A percentile compares a stretch with the other conserved stretches of the same genome.
These are phyloP conservation scores for Cicer chorassanicum DNA, from an alignment of 306 rosid species.

Conservation along the genomic window DNA sequence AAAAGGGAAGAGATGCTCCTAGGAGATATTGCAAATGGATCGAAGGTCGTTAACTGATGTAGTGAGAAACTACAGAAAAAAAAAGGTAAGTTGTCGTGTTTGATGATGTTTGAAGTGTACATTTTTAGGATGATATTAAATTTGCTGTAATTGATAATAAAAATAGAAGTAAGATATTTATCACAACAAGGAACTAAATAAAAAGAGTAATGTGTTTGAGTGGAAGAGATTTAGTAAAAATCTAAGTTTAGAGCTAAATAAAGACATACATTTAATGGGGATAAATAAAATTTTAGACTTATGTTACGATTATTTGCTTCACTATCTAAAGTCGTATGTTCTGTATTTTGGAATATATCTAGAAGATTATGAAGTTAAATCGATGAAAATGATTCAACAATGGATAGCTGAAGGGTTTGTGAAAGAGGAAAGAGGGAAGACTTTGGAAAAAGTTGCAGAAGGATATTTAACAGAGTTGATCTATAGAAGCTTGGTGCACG, in stretches of 20 bases:
- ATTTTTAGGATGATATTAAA: no score
- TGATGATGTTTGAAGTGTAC: no score
- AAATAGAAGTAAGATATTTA: neutral
- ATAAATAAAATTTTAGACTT: neutral
- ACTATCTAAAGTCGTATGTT: neutral
- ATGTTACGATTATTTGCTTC: neutral
- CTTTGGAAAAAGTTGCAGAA: constrained; percentile 23
- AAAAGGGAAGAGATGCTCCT: neutral
- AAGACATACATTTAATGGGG: neutral
- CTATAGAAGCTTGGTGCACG: constrained; percentile 8
- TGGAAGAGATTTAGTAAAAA: neutral
- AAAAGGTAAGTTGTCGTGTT: neutral
- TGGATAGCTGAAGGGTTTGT: constrained; percentile 46
- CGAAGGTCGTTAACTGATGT: neutral
- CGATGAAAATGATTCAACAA: neutral
- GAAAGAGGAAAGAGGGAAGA: neutral
- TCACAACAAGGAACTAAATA: neutral
- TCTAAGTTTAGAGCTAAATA: neutral
- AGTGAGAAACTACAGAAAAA: neutral
- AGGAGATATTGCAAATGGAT: neutral
- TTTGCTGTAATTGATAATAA: no score
- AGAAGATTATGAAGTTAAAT: neutral
- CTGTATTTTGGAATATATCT: constrained; percentile 38
- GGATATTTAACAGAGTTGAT: neutral
- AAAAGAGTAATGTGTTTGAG: neutral